phyloP scores from a whole-genome alignment of 345 rosid species.

The Boechera retrofracta region DNA sequence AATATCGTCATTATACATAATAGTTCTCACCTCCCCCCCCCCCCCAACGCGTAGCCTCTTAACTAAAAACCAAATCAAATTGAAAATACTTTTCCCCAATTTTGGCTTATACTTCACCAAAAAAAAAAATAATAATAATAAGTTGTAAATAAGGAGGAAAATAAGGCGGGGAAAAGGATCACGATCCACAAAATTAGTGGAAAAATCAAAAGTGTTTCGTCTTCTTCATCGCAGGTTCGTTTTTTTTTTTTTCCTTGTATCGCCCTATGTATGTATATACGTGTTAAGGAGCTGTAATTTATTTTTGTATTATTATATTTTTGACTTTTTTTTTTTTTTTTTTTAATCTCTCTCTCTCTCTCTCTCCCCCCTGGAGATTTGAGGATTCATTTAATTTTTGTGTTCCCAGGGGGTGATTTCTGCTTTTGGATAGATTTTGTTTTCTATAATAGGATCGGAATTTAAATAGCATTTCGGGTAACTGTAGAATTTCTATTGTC shows the following conservation, averaged over 20 bases:
- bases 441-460: slow-evolving; percentile 11
- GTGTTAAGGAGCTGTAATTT: not conserved
- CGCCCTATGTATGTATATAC: not conserved
- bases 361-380: not conserved
- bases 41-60: slow-evolving; percentile 27
- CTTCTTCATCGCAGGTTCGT: slow-evolving; percentile 43
- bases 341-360: not conserved
- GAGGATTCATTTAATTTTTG: slow-evolving; percentile 4
- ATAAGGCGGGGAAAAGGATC: slow-evolving; percentile 43
- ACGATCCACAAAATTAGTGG: slow-evolving; percentile 9
- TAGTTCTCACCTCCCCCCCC: slow-evolving; percentile 13
- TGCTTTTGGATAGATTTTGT: slow-evolving; percentile 23
- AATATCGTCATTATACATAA: not conserved
- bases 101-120: not conserved
- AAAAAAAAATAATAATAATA: not conserved
- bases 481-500: slow-evolving; percentile 37
- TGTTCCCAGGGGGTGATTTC: not conserved
- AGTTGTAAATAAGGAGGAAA: slow-evolving; percentile 39
- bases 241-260: not conserved
- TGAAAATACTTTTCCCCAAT: slow-evolving; percentile 29
- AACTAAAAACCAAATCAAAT: slow-evolving; percentile 15
- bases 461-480: slow-evolving; percentile 36
- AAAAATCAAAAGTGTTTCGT: slow-evolving; percentile 3
- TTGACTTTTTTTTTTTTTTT: not conserved
- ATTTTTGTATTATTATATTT: not conserved